A percentile compares a stretch with the other conserved stretches of the same genome.
Evolutionary conservation across 177 flowering plant species (phyloP).

Genomic region (Vitis hybrid): DNA sequence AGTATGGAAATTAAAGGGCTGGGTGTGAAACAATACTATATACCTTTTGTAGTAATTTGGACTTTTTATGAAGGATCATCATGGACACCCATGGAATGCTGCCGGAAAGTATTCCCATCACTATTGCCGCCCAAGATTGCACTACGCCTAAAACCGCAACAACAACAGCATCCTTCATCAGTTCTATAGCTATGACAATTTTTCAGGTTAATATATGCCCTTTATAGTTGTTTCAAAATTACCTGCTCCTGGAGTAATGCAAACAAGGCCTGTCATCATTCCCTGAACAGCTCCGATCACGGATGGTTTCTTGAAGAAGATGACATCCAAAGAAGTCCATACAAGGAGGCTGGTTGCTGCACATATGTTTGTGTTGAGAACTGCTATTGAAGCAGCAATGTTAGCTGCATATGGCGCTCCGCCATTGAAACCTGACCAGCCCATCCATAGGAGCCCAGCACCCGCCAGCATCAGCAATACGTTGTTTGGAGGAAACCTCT

Average conservation of each 20-base stretch:
- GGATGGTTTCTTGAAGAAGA: conserved; percentile 71
- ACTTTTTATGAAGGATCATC: conserved; percentile 77
- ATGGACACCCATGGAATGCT: conserved; percentile 76
- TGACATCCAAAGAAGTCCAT: conserved; percentile 71
- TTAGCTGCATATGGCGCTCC: conserved; percentile 78
- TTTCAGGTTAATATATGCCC: no score
- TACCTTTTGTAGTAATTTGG: conserved; percentile 55
- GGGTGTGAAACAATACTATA: neutral
- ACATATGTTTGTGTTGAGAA: conserved; percentile 65
- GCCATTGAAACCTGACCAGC: conserved; percentile 89
- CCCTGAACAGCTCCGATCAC: conserved; percentile 82
- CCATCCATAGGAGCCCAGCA: conserved; percentile 85
- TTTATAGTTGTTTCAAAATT: neutral
- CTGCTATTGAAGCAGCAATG: conserved; percentile 53
- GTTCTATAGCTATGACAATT: neutral
- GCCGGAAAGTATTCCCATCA: conserved; percentile 70
- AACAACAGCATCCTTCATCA: neutral
- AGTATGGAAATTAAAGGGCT: neutral
- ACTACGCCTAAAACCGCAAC: conserved; percentile 48
- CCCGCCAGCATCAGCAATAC: conserved; percentile 72
- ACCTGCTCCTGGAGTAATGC: conserved; percentile 74
- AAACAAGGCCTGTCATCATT: conserved; percentile 74
- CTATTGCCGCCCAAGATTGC: conserved; percentile 79
- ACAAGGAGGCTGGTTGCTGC: conserved; percentile 78
- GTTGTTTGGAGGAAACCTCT: conserved; percentile 75